These are phyloP conservation scores for Fomes fomentarius DNA, from an alignment of 1,284 basidiomycete genomes.

Conservation along the genomic window DNA sequence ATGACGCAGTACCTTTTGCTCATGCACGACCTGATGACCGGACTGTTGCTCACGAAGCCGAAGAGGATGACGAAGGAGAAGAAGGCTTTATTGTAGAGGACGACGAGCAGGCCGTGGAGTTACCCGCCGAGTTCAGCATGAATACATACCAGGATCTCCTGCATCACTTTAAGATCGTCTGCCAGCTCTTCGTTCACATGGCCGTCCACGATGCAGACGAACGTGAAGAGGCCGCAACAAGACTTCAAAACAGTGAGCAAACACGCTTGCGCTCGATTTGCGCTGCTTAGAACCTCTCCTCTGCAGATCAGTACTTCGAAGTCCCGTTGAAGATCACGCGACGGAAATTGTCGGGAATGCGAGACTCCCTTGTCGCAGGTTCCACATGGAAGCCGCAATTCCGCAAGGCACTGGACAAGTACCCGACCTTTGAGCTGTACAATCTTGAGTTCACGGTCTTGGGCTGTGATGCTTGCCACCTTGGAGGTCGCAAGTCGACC, in stretches of 20 bases:
- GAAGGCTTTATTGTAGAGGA: conserved; percentile 79
- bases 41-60: conserved; percentile 9
- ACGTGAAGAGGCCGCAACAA: conserved; percentile 57
- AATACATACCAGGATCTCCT: conserved; percentile 72
- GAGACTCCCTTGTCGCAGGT: conserved; percentile 75
- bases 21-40: conserved; percentile 44
- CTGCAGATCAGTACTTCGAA: conserved; percentile 69
- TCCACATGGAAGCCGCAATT: conserved; percentile 79
- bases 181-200: conserved; percentile 83
- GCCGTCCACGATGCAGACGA: conserved; percentile 60
- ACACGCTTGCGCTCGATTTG: too few relatives aligned
- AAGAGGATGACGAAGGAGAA: conserved; percentile 39
- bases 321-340: conserved; percentile 64
- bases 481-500: conserved; percentile 70
- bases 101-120: conserved; percentile 45
- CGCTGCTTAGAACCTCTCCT: too few relatives aligned
- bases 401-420: conserved; percentile 63
- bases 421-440: conserved; percentile 62
- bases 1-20: conserved; percentile 40
- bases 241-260: conserved; percentile 56
- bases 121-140: conserved; percentile 81
- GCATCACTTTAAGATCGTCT: conserved; percentile 83
- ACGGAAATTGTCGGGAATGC: conserved; percentile 66
- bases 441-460: conserved; percentile 59
- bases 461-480: conserved; percentile 79